A percentile compares a stretch with the other conserved stretches of the same genome.
Evolutionary conservation across 495 filamentous ascomycete genomes (phyloP).

Genomic region (Hypoxylon lenormandii): DNA sequence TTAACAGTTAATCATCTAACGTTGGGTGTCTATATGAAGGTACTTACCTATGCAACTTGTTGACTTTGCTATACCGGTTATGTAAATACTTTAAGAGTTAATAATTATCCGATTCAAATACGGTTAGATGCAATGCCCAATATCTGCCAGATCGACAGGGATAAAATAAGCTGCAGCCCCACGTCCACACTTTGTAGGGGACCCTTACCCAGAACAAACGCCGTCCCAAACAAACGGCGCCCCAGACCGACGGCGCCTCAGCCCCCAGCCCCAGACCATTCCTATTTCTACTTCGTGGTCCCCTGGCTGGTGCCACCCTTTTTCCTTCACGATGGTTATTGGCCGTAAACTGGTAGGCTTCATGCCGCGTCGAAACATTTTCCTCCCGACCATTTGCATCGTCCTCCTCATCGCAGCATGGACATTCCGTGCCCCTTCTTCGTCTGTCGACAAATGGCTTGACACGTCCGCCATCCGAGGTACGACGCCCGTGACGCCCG

Average conservation of each 20-base stretch:
- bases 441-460: constrained; percentile 43
- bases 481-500: constrained; percentile 15
- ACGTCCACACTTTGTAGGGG: too few species aligned
- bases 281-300: constrained; percentile 37
- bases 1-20: too few species aligned
- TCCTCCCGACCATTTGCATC: constrained; percentile 48
- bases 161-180: constrained; percentile 23
- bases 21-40: too few species aligned
- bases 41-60: too few species aligned
- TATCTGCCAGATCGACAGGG: not conserved
- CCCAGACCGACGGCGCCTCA: not conserved
- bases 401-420: constrained; percentile 49
- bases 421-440: constrained; percentile 39
- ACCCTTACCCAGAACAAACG: too few species aligned
- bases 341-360: constrained; percentile 49
- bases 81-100: too few species aligned
- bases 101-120: too few species aligned
- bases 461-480: constrained; percentile 31
- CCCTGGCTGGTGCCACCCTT: constrained; percentile 31
- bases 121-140: too few species aligned
- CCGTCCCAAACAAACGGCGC: too few species aligned
- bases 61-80: too few species aligned
- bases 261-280: constrained; percentile 25
- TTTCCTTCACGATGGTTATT: constrained; percentile 46
- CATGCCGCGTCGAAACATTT: constrained; percentile 51